A percentile compares a stretch with the other conserved stretches of the same genome.
These are phyloP conservation scores for Schizonepeta tenuifolia DNA, from an alignment of 257 asterid genomes.

Conservation along the genomic window DNA sequence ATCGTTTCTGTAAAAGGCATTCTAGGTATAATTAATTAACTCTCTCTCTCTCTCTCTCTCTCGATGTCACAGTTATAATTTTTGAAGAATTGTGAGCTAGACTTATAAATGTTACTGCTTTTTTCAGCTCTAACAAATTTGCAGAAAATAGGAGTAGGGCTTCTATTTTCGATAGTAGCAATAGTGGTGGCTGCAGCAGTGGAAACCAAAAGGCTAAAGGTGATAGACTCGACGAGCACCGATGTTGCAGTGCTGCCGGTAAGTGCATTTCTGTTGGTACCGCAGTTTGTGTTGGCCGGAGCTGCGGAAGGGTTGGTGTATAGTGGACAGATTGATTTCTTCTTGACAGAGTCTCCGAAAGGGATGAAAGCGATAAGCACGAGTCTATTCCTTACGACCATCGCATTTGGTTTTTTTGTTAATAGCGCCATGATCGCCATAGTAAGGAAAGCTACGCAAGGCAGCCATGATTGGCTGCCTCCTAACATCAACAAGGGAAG, in stretches of 20 bases:
- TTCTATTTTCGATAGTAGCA: slow-evolving; percentile 17
- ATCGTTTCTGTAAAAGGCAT: neutral
- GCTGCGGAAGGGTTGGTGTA: slow-evolving; percentile 37
- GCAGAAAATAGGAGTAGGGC: slow-evolving; percentile 37
- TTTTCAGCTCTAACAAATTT: slow-evolving; percentile 33
- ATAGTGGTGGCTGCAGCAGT: slow-evolving; percentile 32
- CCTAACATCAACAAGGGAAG: slow-evolving; percentile 28
- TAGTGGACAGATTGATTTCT: slow-evolving; percentile 38
- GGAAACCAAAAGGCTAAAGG: slow-evolving; percentile 23
- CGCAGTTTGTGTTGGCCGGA: slow-evolving; percentile 34
- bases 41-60: no score
- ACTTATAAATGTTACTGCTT: neutral
- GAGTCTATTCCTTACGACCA: slow-evolving; percentile 36
- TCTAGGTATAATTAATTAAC: no score
- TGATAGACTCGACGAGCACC: slow-evolving; percentile 7
- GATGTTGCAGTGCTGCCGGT: slow-evolving; percentile 10
- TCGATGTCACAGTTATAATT: no score
- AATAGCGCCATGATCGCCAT: slow-evolving; percentile 24
- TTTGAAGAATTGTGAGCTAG: no score
- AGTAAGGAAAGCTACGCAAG: slow-evolving; percentile 16
- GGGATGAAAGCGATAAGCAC: slow-evolving; percentile 42
- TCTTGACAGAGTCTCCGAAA: slow-evolving; percentile 40
- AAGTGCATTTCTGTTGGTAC: slow-evolving; percentile 29
- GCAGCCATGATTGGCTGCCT: slow-evolving; percentile 37
- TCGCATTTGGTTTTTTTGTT: slow-evolving; percentile 29